phyloP scores from a whole-genome alignment of 2,329 filamentous ascomycete genomes.

The Biscogniauxia marginata region DNA sequence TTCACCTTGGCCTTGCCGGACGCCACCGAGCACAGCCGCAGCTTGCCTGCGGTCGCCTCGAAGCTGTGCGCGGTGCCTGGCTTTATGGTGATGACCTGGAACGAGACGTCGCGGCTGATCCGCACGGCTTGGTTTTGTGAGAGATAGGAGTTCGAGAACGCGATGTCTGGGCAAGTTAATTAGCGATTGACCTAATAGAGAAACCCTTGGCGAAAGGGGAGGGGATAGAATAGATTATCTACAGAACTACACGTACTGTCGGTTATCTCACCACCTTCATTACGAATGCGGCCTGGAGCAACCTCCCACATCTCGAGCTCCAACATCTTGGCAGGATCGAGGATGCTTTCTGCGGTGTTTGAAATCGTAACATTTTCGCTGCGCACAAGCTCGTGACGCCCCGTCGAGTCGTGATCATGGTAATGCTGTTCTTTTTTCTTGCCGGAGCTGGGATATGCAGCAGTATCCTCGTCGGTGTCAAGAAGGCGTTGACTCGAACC shows the following conservation, averaged over 20 bases:
- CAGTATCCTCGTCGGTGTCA: not conserved
- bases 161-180: constrained; percentile 36
- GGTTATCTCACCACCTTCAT: constrained; percentile 19
- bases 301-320: constrained; percentile 46
- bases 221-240: too few relatives aligned
- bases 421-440: not conserved
- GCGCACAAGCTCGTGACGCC: constrained; percentile 21
- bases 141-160: constrained; percentile 44
- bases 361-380: not conserved
- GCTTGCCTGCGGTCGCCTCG: constrained; percentile 26
- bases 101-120: constrained; percentile 38
- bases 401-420: not conserved
- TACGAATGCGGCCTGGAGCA: constrained; percentile 41
- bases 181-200: not conserved
- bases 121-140: constrained; percentile 35
- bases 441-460: not conserved
- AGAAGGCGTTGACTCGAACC: not conserved
- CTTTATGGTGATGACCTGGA: constrained; percentile 42
- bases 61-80: constrained; percentile 37
- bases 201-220: not conserved
- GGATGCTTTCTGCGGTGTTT: not conserved
- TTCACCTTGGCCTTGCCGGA: constrained; percentile 42
- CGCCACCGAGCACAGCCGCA: constrained; percentile 41
- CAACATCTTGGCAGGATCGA: constrained; percentile 16
- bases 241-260: constrained; percentile 38